Conservation (phyloP, 441 rosid genomes). For the Theobroma grandiflorum region DNA sequence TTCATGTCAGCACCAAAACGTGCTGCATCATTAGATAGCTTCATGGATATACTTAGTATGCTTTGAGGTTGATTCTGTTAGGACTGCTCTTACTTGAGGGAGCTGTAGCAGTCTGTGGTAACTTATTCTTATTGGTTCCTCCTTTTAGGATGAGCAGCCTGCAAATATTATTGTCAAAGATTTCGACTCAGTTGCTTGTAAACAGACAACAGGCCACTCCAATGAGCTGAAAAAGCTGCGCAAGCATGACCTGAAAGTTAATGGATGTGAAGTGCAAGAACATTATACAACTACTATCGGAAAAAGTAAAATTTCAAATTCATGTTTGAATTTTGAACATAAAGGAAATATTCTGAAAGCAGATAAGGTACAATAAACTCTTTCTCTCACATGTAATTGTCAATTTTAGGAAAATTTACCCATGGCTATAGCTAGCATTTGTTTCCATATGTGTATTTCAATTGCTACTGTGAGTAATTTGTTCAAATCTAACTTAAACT, state of each 20-base stretch:
- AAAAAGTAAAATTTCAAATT: slow-evolving; percentile 32
- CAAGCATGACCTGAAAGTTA: slow-evolving; percentile 27
- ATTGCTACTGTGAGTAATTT: background rate
- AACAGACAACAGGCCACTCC: slow-evolving; percentile 10
- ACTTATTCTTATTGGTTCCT: slow-evolving; percentile 29
- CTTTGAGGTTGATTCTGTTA: background rate
- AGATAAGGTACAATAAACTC: slow-evolving; percentile 31
- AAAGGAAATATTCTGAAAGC: slow-evolving; percentile 23
- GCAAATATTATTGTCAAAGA: slow-evolving; percentile 26
- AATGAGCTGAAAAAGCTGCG: slow-evolving; percentile 26
- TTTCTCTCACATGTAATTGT: slow-evolving; percentile 12
- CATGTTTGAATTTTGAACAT: slow-evolving; percentile 27
- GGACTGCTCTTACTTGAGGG: background rate
- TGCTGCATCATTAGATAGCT: background rate
- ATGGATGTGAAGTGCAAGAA: slow-evolving; percentile 27
- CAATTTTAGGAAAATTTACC: background rate
- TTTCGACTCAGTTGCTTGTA: slow-evolving; percentile 24
- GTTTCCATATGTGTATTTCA: background rate
- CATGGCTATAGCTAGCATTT: background rate
- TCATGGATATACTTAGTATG: background rate
- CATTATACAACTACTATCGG: slow-evolving; percentile 32
- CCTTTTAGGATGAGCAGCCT: slow-evolving; percentile 34
- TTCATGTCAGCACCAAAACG: slow-evolving; percentile 9
- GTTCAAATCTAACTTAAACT: slow-evolving; percentile 16
- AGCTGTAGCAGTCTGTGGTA: slow-evolving; percentile 10